Evolutionary conservation across 257 asterid genomes (phyloP).

Genomic region (Jacaranda copaia): DNA sequence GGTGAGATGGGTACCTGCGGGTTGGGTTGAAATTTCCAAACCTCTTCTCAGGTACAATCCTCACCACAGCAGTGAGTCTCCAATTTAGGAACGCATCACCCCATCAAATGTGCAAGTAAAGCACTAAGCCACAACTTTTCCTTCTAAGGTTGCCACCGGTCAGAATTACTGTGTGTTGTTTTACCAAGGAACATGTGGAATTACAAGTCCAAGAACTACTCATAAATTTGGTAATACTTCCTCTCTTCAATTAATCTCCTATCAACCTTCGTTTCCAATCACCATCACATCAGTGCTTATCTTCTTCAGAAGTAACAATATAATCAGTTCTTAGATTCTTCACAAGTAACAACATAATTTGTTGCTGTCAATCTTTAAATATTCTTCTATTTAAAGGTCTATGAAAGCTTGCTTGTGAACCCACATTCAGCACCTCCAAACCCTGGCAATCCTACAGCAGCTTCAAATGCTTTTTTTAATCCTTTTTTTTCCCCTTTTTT

Average conservation of each 20-base stretch:
- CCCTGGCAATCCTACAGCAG: not conserved
- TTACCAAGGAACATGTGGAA: not conserved
- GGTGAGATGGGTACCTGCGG: too few relatives aligned
- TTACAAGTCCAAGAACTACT: not conserved
- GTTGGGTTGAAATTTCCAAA: too few relatives aligned
- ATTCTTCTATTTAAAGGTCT: not conserved
- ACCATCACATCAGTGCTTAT: not conserved
- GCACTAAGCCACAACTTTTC: not conserved
- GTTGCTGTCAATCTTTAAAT: conserved; percentile 9
- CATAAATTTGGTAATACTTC: not conserved
- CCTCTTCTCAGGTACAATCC: conserved; percentile 3
- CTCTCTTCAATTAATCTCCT: not conserved
- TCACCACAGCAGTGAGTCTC: not conserved
- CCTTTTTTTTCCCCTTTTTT: too few relatives aligned
- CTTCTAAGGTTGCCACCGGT: not conserved
- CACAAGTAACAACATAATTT: not conserved
- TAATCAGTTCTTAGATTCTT: not conserved
- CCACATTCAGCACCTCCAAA: not conserved
- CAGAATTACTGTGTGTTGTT: not conserved
- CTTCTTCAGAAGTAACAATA: not conserved
- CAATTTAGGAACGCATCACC: not conserved
- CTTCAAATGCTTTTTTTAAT: too few relatives aligned
- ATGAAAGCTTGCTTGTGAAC: not conserved
- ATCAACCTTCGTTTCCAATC: not conserved
- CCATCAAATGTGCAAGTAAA: conserved; percentile 14